These are phyloP conservation scores for Prosopis cineraria DNA, from an alignment of 306 rosid genomes.

Conservation along the genomic window DNA sequence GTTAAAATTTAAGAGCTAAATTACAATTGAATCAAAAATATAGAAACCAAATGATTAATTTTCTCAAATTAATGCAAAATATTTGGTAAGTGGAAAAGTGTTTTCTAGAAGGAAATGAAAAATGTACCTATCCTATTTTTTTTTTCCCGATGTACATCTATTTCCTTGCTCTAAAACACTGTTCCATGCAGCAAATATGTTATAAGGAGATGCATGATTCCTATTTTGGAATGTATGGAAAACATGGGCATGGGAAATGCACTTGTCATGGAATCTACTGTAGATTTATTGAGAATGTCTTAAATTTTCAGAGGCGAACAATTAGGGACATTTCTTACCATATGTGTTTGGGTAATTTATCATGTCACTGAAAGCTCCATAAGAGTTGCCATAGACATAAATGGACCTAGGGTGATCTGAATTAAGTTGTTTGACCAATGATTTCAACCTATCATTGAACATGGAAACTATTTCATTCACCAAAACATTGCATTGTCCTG, in stretches of 20 bases:
- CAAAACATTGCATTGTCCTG: conserved; percentile 2
- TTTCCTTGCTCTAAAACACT: no score
- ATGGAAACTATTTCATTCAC: conserved; percentile 27
- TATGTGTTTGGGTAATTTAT: conserved; percentile 12
- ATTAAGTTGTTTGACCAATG: conserved; percentile 43
- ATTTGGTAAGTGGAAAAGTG: no score
- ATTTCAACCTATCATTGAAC: conserved; percentile 36
- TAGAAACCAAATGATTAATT: no score
- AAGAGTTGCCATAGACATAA: conserved; percentile 44
- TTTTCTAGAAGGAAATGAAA: no score
- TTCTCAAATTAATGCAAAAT: no score
- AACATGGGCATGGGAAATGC: neutral
- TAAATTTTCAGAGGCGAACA: neutral
- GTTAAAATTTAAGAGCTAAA: no score
- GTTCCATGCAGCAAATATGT: no score
- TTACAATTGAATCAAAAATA: no score
- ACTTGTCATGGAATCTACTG: neutral
- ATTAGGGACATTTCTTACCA: conserved; percentile 39
- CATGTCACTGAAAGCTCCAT: neutral
- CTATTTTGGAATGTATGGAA: neutral
- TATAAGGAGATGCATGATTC: neutral
- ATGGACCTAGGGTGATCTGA: conserved; percentile 10
- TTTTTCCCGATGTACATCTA: no score
- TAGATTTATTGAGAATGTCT: neutral
- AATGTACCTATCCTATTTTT: no score